phyloP scores from a whole-genome alignment of 805 yeast genomes.

The Cyberlindnera xylosilytica region DNA sequence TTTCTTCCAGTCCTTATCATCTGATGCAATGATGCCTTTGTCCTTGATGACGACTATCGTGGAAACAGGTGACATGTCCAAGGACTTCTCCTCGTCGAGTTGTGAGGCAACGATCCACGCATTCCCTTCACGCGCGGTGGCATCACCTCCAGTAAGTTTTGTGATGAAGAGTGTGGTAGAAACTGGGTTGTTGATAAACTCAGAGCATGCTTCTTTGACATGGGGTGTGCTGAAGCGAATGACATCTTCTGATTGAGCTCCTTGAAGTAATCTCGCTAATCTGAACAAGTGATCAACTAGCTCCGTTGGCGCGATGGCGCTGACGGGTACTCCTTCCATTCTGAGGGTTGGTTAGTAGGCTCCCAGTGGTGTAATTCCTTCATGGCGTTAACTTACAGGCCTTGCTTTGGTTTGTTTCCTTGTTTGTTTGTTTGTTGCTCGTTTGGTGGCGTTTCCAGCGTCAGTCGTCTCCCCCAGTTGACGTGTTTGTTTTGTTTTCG shows the following conservation, averaged over 20 bases:
- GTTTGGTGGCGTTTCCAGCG: too few species aligned
- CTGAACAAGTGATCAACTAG: conserved; percentile 28
- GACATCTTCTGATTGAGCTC: conserved; percentile 27
- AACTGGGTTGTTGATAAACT: conserved; percentile 20
- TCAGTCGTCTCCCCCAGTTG: too few species aligned
- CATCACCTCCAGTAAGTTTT: too few species aligned
- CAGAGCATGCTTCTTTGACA: conserved; percentile 12
- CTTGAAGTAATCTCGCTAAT: conserved; percentile 28
- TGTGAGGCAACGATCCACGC: conserved; percentile 17
- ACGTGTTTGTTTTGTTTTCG: too few species aligned
- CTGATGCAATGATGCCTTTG: conserved; percentile 30
- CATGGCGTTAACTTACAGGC: too few species aligned
- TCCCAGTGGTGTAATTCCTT: too few species aligned
- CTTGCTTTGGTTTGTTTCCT: too few species aligned
- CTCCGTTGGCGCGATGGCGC: conserved; percentile 10
- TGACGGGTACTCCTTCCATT: conserved; percentile 6
- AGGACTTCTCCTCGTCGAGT: conserved; percentile 9
- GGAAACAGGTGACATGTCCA: conserved; percentile 16
- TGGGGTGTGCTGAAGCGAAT: conserved; percentile 25
- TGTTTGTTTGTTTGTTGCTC: too few species aligned
- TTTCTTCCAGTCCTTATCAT: conserved; percentile 23
- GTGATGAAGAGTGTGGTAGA: conserved; percentile 27
- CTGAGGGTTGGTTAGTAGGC: neutral
- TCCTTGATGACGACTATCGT: conserved; percentile 43
- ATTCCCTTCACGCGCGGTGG: conserved; percentile 2